Percentiles rank a stretch among this genome's conserved stretches.
These are phyloP conservation scores for Discostella stelligera DNA, from an alignment of 352 stramenopile genomes.

Conservation along the genomic window DNA sequence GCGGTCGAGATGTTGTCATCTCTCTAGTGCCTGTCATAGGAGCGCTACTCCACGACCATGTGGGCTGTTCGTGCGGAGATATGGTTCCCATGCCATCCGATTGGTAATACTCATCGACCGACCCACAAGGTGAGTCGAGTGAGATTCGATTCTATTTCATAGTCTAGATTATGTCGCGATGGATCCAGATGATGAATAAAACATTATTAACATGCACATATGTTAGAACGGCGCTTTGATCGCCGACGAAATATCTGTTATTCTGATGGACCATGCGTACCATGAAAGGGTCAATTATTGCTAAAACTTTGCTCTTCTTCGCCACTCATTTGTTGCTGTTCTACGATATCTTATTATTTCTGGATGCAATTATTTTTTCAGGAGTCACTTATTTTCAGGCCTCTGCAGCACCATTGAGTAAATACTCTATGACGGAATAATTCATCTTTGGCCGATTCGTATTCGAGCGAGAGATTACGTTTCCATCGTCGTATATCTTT, in stretches of 20 bases:
- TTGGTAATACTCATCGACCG: neutral
- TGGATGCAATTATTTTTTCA: neutral
- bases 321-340: no score
- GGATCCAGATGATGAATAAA: constrained; percentile 22
- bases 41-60: no score
- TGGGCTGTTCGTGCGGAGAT: neutral
- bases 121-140: neutral
- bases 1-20: no score
- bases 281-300: neutral
- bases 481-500: constrained; percentile 51
- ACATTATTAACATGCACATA: constrained; percentile 19
- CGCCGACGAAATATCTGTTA: constrained; percentile 10
- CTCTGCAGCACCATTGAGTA: constrained; percentile 50
- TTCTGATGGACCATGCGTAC: neutral
- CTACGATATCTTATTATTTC: neutral
- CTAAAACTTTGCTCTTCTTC: neutral
- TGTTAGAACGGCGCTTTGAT: constrained; percentile 19
- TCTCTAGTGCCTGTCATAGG: no score
- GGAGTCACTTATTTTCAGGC: neutral
- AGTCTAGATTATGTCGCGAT: neutral
- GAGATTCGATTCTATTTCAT: neutral
- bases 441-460: constrained; percentile 58
- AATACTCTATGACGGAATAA: constrained; percentile 59
- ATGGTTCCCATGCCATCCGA: neutral
- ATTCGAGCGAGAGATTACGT: constrained; percentile 30